phyloP scores from a whole-genome alignment of 2,329 filamentous ascomycete genomes.

The Trichoderma guizhouense region DNA sequence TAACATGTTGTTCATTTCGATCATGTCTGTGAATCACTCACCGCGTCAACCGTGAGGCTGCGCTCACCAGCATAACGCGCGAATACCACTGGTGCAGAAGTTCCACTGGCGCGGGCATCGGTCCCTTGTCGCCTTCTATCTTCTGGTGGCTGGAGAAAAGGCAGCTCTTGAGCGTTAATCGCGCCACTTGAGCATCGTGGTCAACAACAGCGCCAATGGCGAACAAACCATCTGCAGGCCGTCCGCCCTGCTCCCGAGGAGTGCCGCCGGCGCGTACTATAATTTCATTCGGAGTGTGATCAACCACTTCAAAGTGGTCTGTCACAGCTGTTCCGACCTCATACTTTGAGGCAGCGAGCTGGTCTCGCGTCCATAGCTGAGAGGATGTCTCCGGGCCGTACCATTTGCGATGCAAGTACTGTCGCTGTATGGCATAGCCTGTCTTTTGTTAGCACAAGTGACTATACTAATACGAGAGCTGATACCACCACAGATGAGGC shows the following conservation, averaged over 20 bases:
- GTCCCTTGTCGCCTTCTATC: conserved; percentile 32
- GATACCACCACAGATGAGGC: not conserved
- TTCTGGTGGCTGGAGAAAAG: conserved; percentile 49
- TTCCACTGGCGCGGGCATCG: conserved; percentile 30
- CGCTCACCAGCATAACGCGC: conserved; percentile 30
- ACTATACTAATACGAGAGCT: not conserved
- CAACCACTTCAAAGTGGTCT: conserved; percentile 70
- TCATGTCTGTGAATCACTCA: not conserved
- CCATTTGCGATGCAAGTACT: conserved; percentile 45
- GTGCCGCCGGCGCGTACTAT: conserved; percentile 64
- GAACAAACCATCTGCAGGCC: conserved; percentile 63
- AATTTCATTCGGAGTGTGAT: conserved; percentile 58
- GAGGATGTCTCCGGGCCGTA: conserved; percentile 49
- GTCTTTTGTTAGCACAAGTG: not conserved
- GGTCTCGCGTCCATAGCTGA: conserved; percentile 59
- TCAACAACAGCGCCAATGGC: conserved; percentile 61
- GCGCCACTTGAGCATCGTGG: conserved; percentile 55
- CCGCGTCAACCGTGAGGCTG: not conserved
- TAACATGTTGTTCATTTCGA: not conserved
- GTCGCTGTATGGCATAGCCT: conserved; percentile 59
- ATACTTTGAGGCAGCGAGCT: conserved; percentile 56
- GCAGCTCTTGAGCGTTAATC: conserved; percentile 63
- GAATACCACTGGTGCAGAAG: conserved; percentile 41
- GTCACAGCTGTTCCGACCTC: conserved; percentile 62
- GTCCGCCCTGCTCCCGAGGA: conserved; percentile 53